These are phyloP conservation scores for Cucumis hystrix DNA, from an alignment of 306 rosid genomes.

Conservation along the genomic window DNA sequence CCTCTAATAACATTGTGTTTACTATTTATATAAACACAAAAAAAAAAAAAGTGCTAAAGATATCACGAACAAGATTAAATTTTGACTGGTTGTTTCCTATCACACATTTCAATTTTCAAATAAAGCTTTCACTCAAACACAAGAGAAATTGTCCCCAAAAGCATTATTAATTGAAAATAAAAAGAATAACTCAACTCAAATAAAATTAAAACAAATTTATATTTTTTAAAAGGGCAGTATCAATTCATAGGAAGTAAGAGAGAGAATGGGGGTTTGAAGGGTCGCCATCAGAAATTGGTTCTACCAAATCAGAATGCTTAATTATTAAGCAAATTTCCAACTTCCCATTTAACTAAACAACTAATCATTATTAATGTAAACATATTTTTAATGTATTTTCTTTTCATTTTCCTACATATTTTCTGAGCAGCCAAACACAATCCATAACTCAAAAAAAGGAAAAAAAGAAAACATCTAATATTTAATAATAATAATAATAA, in stretches of 20 bases:
- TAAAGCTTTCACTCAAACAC: neutral
- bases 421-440: slow-evolving; percentile 1
- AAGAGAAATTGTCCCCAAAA: neutral
- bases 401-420: neutral
- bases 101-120: neutral
- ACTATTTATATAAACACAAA: too few species aligned
- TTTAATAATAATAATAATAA: neutral
- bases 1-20: neutral
- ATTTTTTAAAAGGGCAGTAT: too few species aligned
- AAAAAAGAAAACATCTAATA: neutral
- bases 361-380: too few species aligned
- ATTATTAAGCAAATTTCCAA: slow-evolving; percentile 16
- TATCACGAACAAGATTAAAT: neutral
- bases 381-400: neutral
- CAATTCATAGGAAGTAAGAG: neutral
- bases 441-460: neutral
- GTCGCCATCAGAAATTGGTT: neutral
- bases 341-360: neutral
- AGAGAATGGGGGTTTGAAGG: neutral
- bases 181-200: too few species aligned
- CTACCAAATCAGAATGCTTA: slow-evolving; percentile 17
- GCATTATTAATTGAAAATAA: neutral
- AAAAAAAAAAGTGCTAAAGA: too few species aligned
- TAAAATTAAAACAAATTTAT: too few species aligned
- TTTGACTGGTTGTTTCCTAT: neutral